Evolutionary conservation across 257 asterid genomes (phyloP).

Genomic region (Oldenlandia corymbosa): DNA sequence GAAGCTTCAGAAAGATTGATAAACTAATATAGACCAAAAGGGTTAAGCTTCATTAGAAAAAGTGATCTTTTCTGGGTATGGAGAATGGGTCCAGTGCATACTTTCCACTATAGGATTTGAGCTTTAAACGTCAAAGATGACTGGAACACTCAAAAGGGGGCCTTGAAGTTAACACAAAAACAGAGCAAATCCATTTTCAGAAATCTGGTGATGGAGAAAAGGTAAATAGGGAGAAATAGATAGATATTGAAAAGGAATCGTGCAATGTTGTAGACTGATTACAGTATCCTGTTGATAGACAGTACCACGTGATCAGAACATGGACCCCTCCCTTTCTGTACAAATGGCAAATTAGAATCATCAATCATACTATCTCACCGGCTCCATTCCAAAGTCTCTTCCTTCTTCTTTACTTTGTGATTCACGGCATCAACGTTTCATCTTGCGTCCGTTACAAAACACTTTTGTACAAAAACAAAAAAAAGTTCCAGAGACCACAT

Average conservation of each 20-base stretch:
- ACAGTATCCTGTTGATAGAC: conserved; percentile 5
- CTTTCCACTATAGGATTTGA: not conserved
- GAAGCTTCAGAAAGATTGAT: not conserved
- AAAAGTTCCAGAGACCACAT: too few relatives aligned
- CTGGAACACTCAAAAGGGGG: conserved; percentile 5
- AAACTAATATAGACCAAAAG: not conserved
- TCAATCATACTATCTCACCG: not conserved
- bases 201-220: conserved; percentile 12
- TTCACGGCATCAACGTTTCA: conserved; percentile 18
- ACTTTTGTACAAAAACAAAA: too few relatives aligned
- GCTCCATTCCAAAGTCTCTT: not conserved
- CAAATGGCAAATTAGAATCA: not conserved
- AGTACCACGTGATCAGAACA: conserved; percentile 21
- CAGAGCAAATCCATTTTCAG: not conserved
- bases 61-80: not conserved
- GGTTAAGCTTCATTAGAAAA: not conserved
- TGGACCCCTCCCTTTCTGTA: conserved; percentile 15
- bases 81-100: conserved; percentile 17
- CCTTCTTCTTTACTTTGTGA: conserved; percentile 1
- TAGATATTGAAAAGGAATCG: not conserved
- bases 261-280: not conserved
- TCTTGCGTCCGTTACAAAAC: conserved; percentile 4
- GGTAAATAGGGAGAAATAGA: not conserved
- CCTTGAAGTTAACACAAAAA: not conserved
- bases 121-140: too few relatives aligned